Base-by-base conservation (phyloP, 202 grass and related monocot genomes). In the Dendrocalamus latiflorus region DNA sequence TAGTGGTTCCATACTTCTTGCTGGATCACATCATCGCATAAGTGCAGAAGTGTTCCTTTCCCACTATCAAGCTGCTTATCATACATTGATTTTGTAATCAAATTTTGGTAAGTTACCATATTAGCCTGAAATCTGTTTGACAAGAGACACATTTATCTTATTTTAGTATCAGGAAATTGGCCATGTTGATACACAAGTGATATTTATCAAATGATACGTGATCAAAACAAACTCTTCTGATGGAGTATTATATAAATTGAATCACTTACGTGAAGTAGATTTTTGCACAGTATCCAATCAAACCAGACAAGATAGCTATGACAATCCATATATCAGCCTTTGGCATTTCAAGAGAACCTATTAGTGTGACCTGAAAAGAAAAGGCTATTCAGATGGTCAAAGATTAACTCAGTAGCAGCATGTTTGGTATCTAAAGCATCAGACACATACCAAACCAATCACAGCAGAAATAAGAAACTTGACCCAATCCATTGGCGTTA, bases 401-500 rank as follows among this genome's bases (percentile, higher is more conserved):
- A 79, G 1, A 65, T 39, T 64, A 72, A 65, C 62, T 42, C 54
- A 21, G 9, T 63, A 75, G 16, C 50, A 83, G 20, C 43, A 65
- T 45, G 68, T 62, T 48, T 45, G 21, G 20, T 41, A n/a, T 65
- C 5, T 49, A 79, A 81, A 79, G 12, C 34, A 79, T 25, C 12
- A 48, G 9, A 72, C 17, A 89, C 89, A 60, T 90, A 99, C 96
- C 84, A 99, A 92, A 72, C 96, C 91, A 79, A 99, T 68, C 38
- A 93, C 91, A 33, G 92, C 96, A 68, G 96, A 99, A 86, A 99
- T 61, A n/a, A 99, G 81, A 84, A 99, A 99, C 73, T 90, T 93
- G 57, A 95, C 93, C 96, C 96, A 99, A 69, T 99, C 96, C 96
- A 99, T 99, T 37, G 96, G 96, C 24, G 96, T 99, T 82, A 99